These are phyloP conservation scores for Fusarium buxicola DNA, from an alignment of 2,329 filamentous ascomycete species.

Conservation along the genomic window DNA sequence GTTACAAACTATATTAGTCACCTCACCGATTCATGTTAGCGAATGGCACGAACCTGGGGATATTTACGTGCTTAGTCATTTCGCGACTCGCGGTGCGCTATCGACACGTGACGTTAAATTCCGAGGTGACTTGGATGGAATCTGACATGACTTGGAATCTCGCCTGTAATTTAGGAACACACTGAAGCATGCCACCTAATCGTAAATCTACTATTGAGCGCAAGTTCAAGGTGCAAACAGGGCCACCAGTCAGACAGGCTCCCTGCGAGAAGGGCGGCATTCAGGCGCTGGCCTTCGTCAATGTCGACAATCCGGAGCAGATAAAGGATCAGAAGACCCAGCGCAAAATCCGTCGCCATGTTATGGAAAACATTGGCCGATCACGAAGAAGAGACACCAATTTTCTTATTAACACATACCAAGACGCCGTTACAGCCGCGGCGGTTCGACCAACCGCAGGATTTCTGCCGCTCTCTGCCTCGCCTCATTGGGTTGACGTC, in stretches of 20 bases:
- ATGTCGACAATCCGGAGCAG: conserved; percentile 26
- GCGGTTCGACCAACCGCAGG: not conserved
- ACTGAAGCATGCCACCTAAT: too few relatives aligned
- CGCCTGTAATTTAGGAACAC: too few relatives aligned
- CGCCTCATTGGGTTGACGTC: conserved; percentile 36
- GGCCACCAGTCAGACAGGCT: rapidly evolving
- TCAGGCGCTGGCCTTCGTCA: conserved; percentile 25
- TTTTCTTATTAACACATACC: not conserved
- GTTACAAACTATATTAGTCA: too few relatives aligned
- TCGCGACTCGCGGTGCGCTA: too few relatives aligned
- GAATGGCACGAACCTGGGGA: too few relatives aligned
- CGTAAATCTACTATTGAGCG: conserved; percentile 13
- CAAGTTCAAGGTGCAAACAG: not conserved
- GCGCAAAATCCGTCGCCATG: conserved; percentile 40
- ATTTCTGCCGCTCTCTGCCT: not conserved
- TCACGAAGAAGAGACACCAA: conserved; percentile 13
- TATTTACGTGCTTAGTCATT: too few relatives aligned
- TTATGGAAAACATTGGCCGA: conserved; percentile 35
- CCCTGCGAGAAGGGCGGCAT: not conserved
- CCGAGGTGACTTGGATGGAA: too few relatives aligned
- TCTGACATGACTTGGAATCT: too few relatives aligned
- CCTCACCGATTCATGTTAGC: too few relatives aligned
- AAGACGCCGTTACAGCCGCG: not conserved
- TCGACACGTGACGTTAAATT: too few relatives aligned
- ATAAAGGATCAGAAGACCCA: conserved; percentile 24